These are phyloP conservation scores for Hymenoscyphus occultus DNA, from an alignment of 2,329 filamentous ascomycete species.

Conservation along the genomic window DNA sequence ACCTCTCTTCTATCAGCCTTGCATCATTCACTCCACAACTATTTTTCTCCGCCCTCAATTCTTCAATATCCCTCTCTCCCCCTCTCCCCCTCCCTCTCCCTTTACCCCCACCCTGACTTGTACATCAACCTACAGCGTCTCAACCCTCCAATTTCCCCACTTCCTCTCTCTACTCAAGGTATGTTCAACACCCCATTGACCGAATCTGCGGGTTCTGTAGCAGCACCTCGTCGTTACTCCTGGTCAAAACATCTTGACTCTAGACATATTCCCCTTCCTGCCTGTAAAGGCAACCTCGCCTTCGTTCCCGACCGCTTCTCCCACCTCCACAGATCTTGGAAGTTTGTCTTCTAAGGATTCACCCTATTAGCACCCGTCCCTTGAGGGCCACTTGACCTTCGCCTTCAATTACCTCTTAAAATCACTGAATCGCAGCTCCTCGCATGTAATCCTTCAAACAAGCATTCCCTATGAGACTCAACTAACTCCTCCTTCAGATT, in stretches of 20 bases:
- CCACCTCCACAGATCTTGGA: not conserved
- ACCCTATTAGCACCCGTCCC: not conserved
- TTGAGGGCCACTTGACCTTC: not conserved
- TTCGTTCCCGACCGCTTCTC: not conserved
- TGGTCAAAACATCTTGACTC: not conserved
- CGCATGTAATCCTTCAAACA: not conserved
- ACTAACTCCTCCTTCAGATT: too few species aligned
- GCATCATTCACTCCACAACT: not conserved
- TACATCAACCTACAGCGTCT: not conserved
- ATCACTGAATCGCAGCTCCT: not conserved
- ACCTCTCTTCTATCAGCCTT: not conserved
- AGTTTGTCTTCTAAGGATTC: not conserved
- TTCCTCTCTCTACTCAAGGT: not conserved
- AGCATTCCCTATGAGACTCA: too few species aligned
- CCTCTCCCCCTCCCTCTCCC: not conserved
- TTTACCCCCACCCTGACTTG: not conserved
- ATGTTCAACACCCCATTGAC: not conserved
- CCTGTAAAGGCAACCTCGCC: not conserved
- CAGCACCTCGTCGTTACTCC: not conserved
- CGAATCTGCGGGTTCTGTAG: not conserved
- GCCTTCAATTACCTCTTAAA: not conserved
- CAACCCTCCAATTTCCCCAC: not conserved
- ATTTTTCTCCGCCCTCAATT: not conserved
- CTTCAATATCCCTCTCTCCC: not conserved
- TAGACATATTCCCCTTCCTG: not conserved